phyloP scores from a whole-genome alignment of 257 asterid species.

The Jasminum sambac region DNA sequence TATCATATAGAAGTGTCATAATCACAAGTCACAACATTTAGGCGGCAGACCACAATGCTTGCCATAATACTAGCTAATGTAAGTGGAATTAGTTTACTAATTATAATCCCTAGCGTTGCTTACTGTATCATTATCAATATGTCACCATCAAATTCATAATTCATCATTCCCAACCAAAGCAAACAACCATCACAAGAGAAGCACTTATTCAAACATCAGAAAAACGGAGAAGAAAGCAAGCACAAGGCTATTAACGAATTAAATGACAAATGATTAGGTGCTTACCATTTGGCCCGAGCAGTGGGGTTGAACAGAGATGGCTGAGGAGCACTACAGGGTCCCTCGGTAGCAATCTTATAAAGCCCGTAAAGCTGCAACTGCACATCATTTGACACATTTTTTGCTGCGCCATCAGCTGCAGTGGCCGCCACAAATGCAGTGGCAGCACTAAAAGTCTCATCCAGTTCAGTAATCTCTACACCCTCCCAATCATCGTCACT shows the following conservation, averaged over 20 bases:
- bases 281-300: conserved; percentile 95
- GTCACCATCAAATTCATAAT: conserved; percentile 8
- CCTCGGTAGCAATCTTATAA: conserved; percentile 97
- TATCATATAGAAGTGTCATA: conserved; percentile 1
- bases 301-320: conserved; percentile 93
- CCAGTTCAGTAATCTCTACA: conserved; percentile 95
- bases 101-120: not conserved
- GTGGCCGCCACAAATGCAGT: conserved; percentile 94
- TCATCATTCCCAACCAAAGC: not conserved
- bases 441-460: conserved; percentile 92
- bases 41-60: not conserved
- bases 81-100: not conserved
- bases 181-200: not conserved
- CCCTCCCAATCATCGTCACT: conserved; percentile 99
- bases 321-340: conserved; percentile 78
- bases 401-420: conserved; percentile 66
- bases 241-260: not conserved
- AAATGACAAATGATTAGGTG: not conserved
- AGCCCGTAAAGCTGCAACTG: conserved; percentile 89
- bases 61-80: not conserved
- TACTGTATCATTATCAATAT: conserved; percentile 6
- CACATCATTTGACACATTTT: conserved; percentile 74
- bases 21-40: not conserved
- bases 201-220: not conserved
- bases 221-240: not conserved